A percentile compares a stretch with the other conserved stretches of the same genome.
Conservation (phyloP, 169 alveolate species). For the Eimeria acervulina region DNA sequence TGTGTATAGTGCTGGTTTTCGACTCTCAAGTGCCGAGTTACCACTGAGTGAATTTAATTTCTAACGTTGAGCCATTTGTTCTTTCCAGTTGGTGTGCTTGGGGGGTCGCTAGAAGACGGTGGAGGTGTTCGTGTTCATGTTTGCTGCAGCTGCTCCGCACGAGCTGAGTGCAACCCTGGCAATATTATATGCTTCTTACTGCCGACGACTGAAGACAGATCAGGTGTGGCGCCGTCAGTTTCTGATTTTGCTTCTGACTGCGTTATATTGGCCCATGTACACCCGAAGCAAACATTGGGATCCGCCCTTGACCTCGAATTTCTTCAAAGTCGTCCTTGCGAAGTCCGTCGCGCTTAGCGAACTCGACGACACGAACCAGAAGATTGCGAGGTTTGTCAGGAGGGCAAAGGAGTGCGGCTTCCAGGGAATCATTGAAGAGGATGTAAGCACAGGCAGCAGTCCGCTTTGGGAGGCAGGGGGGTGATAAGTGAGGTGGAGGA, state of each 20-base stretch:
- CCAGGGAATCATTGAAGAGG: constrained; percentile 67
- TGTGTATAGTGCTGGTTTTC: neutral
- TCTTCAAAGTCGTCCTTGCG: constrained; percentile 71
- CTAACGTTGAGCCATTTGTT: neutral
- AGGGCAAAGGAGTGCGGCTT: constrained; percentile 63
- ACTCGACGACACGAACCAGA: neutral
- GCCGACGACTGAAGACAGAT: constrained; percentile 61
- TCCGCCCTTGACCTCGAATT: constrained; percentile 48
- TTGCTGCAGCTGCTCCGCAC: constrained; percentile 45
- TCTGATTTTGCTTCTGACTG: constrained; percentile 65
- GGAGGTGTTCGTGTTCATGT: neutral
- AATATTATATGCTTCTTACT: constrained; percentile 65
- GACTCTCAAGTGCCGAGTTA: no score
- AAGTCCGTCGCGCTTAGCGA: constrained; percentile 65
- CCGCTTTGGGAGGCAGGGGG: neutral
- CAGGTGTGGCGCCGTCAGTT: constrained; percentile 77
- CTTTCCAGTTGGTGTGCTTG: neutral
- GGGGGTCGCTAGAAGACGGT: neutral
- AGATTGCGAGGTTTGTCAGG: constrained; percentile 7
- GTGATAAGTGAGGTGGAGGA: neutral
- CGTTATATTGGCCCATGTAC: constrained; percentile 81
- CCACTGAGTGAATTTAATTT: neutral
- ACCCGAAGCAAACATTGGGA: constrained; percentile 73
- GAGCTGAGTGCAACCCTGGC: constrained; percentile 56
- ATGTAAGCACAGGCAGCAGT: neutral